phyloP scores from a whole-genome alignment of 441 rosid genomes.

The Populus hybrid region DNA sequence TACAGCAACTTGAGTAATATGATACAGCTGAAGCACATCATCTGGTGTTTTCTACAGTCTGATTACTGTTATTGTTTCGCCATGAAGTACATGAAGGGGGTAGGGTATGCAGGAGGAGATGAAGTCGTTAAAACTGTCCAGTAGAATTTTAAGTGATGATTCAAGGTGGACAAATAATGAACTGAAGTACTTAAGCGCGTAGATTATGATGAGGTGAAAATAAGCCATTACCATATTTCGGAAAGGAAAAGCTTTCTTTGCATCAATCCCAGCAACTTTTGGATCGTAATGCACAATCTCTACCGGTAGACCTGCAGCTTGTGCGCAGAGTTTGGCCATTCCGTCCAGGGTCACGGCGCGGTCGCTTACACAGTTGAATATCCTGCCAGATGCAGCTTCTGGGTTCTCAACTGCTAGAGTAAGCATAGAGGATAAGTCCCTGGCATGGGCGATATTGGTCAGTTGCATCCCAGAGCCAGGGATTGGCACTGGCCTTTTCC shows the following conservation, averaged over 20 bases:
- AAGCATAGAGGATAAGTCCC: constrained; percentile 86
- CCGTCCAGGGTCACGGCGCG: constrained; percentile 92
- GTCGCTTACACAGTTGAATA: constrained; percentile 89
- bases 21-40: not conserved
- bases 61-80: not conserved
- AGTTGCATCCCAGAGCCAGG: constrained; percentile 95
- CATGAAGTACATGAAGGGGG: not conserved
- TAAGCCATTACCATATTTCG: constrained; percentile 68
- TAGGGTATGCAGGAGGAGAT: not conserved
- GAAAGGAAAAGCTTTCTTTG: constrained; percentile 93
- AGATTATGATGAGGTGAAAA: not conserved
- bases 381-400: constrained; percentile 56
- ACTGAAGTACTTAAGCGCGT: not conserved
- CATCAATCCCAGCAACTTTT: constrained; percentile 68
- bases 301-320: constrained; percentile 69
- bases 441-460: constrained; percentile 73
- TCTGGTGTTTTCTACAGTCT: not conserved
- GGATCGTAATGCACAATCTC: constrained; percentile 92
- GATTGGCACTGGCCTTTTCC: constrained; percentile 79
- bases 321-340: constrained; percentile 91
- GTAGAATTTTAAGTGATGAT: not conserved
- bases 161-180: not conserved
- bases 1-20: not conserved
- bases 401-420: constrained; percentile 70
- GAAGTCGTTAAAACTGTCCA: not conserved